phyloP scores from a whole-genome alignment of 2,329 filamentous ascomycete genomes.

The Xenosphaeropsis pyriputrescens region DNA sequence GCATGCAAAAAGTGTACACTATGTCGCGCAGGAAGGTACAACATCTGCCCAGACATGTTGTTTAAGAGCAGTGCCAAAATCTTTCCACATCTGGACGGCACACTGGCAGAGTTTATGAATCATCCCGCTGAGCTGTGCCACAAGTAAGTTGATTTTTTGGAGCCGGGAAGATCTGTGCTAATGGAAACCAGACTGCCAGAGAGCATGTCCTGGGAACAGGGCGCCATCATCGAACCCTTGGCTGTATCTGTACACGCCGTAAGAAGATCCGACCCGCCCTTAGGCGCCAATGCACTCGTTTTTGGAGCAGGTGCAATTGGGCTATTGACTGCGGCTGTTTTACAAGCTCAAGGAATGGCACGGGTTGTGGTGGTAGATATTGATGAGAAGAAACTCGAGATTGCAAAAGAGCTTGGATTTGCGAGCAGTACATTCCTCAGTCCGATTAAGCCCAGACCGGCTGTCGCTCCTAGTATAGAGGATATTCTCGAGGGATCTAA shows the following conservation, averaged over 20 bases:
- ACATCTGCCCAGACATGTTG: conserved; percentile 58
- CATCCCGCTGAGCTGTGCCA: conserved; percentile 94
- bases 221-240: conserved; percentile 80
- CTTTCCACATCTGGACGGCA: conserved; percentile 20
- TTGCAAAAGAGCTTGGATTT: conserved; percentile 36
- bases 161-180: background rate
- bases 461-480: conserved; percentile 11
- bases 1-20: conserved; percentile 83
- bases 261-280: conserved; percentile 61
- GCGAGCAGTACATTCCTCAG: conserved; percentile 16
- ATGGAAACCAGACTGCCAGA: conserved; percentile 25
- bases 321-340: conserved; percentile 28
- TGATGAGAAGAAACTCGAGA: conserved; percentile 70
- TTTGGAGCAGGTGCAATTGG: conserved; percentile 93
- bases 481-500: conserved; percentile 20
- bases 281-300: conserved; percentile 74
- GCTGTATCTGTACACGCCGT: conserved; percentile 81
- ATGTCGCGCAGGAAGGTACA: conserved; percentile 83
- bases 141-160: conserved; percentile 31
- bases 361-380: conserved; percentile 92
- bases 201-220: conserved; percentile 77
- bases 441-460: conserved; percentile 11
- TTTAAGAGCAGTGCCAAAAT: conserved; percentile 20
- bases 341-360: conserved; percentile 62
- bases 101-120: conserved; percentile 40